Evolutionary conservation across 2,329 filamentous ascomycete species (phyloP).

Genomic region (Diplodia mutila): DNA sequence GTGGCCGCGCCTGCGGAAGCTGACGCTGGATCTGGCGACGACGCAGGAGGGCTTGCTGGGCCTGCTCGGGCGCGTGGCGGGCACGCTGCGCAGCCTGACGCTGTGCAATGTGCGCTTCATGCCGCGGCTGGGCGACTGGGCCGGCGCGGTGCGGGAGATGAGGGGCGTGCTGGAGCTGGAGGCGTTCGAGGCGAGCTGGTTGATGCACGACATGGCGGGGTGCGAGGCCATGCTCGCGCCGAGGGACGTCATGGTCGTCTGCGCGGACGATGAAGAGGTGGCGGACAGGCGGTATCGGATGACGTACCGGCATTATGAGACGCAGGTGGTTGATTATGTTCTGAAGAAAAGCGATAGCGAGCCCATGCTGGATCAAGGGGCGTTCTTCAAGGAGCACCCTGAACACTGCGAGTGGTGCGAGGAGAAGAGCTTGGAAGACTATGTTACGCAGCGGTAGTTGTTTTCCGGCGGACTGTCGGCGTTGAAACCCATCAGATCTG

Average conservation of each 20-base stretch:
- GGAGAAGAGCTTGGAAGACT: not conserved
- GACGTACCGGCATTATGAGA: constrained; percentile 2
- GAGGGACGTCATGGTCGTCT: not conserved
- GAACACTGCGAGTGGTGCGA: constrained; percentile 4
- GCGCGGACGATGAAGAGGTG: not conserved
- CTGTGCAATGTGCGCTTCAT: not conserved
- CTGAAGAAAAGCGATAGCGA: not conserved
- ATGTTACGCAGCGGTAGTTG: not conserved
- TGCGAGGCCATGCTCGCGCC: not conserved
- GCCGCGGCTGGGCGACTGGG: constrained; percentile 7
- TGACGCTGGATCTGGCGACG: not conserved
- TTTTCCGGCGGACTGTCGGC: not conserved
- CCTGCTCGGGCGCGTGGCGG: not conserved
- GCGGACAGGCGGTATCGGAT: not conserved
- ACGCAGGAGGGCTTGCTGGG: not conserved
- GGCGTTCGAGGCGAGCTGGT: not conserved
- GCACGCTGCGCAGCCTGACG: not conserved
- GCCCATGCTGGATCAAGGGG: not conserved
- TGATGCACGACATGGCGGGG: not conserved
- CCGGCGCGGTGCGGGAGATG: not conserved
- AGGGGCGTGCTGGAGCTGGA: not conserved
- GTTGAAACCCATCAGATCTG: no score
- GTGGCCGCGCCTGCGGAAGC: not conserved
- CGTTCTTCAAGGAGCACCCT: not conserved
- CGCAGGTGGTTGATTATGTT: not conserved